phyloP scores from a whole-genome alignment of 2,329 filamentous ascomycete species.

The Fragosphaeria purpurea region DNA sequence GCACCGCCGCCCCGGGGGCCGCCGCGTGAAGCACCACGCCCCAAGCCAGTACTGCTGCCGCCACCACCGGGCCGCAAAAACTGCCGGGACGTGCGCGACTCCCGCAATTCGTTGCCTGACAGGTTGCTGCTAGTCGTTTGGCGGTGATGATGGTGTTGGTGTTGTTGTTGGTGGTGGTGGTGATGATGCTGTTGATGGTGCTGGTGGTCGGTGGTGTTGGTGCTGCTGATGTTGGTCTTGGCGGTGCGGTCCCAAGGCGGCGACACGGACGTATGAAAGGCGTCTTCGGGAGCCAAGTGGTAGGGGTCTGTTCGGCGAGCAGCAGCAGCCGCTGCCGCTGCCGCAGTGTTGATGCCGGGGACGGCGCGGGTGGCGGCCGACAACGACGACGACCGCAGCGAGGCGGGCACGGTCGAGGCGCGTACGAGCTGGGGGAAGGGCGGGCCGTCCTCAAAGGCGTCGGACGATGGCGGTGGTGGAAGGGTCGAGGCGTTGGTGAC shows the following conservation, averaged over 20 bases:
- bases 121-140: neutral
- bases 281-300: slow-evolving; percentile 75
- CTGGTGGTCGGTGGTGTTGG: slow-evolving; percentile 7
- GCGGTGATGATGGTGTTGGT: too few relatives aligned
- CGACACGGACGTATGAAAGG: slow-evolving; percentile 51
- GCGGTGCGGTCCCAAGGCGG: slow-evolving; percentile 43
- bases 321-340: neutral
- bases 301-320: slow-evolving; percentile 44
- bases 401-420: slow-evolving; percentile 29
- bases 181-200: neutral
- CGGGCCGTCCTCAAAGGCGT: slow-evolving; percentile 15
- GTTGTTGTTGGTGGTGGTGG: neutral
- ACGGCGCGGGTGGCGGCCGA: neutral
- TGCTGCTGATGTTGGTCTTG: neutral
- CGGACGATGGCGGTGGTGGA: neutral
- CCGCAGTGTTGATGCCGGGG: neutral
- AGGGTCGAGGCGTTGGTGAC: neutral
- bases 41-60: slow-evolving; percentile 29
- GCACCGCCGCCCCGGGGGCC: slow-evolving; percentile 26
- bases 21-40: slow-evolving; percentile 18
- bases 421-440: slow-evolving; percentile 25
- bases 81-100: neutral
- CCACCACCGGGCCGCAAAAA: slow-evolving; percentile 11
- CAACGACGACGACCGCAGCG: slow-evolving; percentile 11
- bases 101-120: slow-evolving; percentile 2